A percentile compares a stretch with the other conserved stretches of the same genome.
These are phyloP conservation scores for Citeromyces matritensis DNA, from an alignment of 805 yeast species.

Conservation along the genomic window DNA sequence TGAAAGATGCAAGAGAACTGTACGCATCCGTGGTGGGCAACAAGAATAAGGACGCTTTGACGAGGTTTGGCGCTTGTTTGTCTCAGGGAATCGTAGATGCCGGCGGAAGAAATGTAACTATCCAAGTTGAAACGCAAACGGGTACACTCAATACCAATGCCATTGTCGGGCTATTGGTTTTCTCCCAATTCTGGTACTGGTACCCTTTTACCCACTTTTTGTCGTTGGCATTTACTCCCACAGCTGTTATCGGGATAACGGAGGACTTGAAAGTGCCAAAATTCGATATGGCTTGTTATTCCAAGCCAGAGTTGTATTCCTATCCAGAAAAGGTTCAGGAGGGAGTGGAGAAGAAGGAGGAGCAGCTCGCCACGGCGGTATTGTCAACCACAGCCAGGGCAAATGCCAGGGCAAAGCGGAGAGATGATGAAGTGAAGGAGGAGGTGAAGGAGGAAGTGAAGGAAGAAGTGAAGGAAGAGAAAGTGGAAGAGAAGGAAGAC, in stretches of 20 bases:
- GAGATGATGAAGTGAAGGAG: conserved; percentile 25
- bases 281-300: conserved; percentile 66
- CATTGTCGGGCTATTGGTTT: conserved; percentile 80
- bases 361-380: conserved; percentile 84
- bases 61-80: conserved; percentile 93
- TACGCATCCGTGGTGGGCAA: conserved; percentile 65
- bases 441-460: conserved; percentile 19
- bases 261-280: conserved; percentile 80
- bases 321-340: conserved; percentile 86
- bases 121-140: conserved; percentile 82
- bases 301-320: conserved; percentile 65
- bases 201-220: conserved; percentile 92
- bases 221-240: conserved; percentile 84
- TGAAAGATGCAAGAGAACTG: conserved; percentile 58
- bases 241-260: conserved; percentile 76
- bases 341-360: conserved; percentile 67
- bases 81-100: conserved; percentile 98
- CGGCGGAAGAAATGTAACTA: conserved; percentile 96
- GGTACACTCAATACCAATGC: conserved; percentile 85
- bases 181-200: conserved; percentile 97
- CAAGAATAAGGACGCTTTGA: conserved; percentile 92
- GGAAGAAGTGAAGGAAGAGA: conserved; percentile 4
- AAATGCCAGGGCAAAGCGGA: conserved; percentile 77
- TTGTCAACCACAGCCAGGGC: conserved; percentile 88
- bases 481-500: conserved; percentile 3